Evolutionary conservation across 345 rosid genomes (phyloP).

Genomic region (Syzygium aqueum): DNA sequence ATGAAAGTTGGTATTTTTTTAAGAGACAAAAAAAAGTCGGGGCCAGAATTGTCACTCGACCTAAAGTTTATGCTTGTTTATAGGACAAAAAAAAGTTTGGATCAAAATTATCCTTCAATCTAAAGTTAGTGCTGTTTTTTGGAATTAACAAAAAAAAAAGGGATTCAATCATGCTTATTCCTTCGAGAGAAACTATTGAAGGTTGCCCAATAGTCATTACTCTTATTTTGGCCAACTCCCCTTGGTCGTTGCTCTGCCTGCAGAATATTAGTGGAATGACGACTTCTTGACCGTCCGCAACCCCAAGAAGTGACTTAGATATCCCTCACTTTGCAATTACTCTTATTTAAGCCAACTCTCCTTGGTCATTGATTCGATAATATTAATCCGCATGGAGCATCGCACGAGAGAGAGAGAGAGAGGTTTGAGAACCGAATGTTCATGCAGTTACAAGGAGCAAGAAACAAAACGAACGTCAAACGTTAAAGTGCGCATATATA

Average conservation of each 20-base stretch:
- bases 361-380: background rate
- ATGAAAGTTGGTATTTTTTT: too few species aligned
- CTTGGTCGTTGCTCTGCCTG: background rate
- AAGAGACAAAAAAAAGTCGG: too few species aligned
- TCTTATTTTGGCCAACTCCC: background rate
- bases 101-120: too few species aligned
- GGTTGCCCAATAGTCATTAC: background rate
- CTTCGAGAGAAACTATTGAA: background rate
- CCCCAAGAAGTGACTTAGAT: background rate
- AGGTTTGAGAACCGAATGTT: background rate
- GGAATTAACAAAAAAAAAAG: too few species aligned
- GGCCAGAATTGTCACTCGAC: too few species aligned
- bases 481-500: background rate
- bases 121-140: too few species aligned
- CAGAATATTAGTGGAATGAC: background rate
- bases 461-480: background rate
- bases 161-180: background rate
- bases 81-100: too few species aligned
- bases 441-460: background rate
- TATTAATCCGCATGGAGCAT: background rate
- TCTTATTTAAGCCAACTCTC: too few species aligned
- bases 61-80: too few species aligned
- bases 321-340: background rate
- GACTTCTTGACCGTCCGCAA: background rate
- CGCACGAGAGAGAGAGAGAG: background rate